Conservation (phyloP, 129 eudicot species). For the Kitagawia praeruptora region DNA sequence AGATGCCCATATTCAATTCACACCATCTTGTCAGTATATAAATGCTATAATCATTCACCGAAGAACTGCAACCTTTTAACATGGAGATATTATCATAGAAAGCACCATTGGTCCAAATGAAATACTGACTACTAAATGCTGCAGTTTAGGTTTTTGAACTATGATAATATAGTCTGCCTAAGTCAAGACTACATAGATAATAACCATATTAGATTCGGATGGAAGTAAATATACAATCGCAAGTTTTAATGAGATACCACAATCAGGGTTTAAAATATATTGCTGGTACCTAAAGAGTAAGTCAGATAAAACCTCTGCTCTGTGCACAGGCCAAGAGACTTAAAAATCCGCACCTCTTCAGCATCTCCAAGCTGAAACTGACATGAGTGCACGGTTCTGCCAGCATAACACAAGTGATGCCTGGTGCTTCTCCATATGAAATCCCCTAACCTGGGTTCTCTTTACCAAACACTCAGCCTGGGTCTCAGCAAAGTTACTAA, state of each 20-base stretch:
- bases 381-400: constrained; percentile 47
- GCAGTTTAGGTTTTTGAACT: neutral
- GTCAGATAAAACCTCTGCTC: constrained; percentile 24
- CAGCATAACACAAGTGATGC: constrained; percentile 54
- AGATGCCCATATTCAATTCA: neutral
- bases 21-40: neutral
- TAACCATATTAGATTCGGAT: constrained; percentile 14
- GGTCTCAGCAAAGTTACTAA: constrained; percentile 48
- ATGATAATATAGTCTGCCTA: neutral
- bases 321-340: constrained; percentile 5
- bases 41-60: neutral
- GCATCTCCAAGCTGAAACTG: constrained; percentile 62
- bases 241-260: constrained; percentile 27
- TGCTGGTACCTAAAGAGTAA: constrained; percentile 14
- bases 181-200: neutral
- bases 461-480: constrained; percentile 55
- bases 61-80: neutral
- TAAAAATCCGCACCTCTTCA: constrained; percentile 23
- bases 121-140: neutral
- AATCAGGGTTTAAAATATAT: constrained; percentile 30
- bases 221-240: constrained; percentile 37
- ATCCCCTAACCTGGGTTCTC: constrained; percentile 48
- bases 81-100: neutral
- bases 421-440: constrained; percentile 47
- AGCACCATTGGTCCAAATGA: neutral